Evolutionary conservation across 495 filamentous ascomycete species (phyloP).

Genomic region (Hypoxylon subgilvum): DNA sequence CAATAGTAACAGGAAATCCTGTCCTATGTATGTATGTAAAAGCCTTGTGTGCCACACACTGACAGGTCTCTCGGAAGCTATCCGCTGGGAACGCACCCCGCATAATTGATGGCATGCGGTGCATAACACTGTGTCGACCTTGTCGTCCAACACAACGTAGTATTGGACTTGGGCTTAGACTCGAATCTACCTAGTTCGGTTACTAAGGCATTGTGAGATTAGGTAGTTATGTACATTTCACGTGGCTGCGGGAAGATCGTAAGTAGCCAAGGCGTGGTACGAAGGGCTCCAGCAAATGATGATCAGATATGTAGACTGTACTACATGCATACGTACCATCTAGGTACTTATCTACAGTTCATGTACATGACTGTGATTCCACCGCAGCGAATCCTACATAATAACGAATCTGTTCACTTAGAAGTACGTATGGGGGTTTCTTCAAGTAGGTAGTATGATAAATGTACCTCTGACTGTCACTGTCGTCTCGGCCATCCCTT

Average conservation of each 20-base stretch:
- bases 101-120: conserved; percentile 25
- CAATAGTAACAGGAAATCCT: conserved; percentile 4
- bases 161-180: conserved; percentile 20
- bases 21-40: conserved; percentile 12
- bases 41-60: conserved; percentile 22
- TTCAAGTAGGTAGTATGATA: background rate
- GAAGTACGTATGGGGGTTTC: background rate
- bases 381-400: background rate
- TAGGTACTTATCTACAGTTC: no score
- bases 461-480: background rate
- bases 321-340: background rate
- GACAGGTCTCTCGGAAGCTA: conserved; percentile 34
- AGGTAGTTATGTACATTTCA: conserved; percentile 28
- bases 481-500: conserved; percentile 25
- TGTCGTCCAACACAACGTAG: conserved; percentile 7
- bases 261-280: conserved; percentile 27
- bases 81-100: conserved; percentile 37
- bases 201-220: conserved; percentile 16
- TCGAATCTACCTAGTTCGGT: conserved; percentile 16
- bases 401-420: no score
- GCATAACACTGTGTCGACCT: conserved; percentile 22
- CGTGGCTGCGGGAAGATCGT: conserved; percentile 40
- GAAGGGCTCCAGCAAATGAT: conserved; percentile 23
- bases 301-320: no score
- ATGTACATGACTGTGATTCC: no score